A percentile compares a stretch with the other conserved stretches of the same genome.
These are phyloP conservation scores for Lactarius vividus DNA, from an alignment of 768 basidiomycete species.

Conservation along the genomic window DNA sequence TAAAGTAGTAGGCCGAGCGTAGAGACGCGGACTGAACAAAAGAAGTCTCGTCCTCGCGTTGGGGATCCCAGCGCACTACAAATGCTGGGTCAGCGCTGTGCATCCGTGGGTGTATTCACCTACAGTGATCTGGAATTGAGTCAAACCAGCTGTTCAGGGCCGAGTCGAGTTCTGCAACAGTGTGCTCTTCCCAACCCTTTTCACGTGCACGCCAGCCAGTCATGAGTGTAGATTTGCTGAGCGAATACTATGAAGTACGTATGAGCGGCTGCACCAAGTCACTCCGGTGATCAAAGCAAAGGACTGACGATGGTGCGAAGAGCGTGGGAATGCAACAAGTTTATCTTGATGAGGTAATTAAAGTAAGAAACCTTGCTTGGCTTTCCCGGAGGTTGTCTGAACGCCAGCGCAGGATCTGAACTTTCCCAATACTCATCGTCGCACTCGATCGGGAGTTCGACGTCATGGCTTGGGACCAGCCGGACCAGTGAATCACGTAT, in stretches of 20 bases:
- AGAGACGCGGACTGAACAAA: slow-evolving; percentile 43
- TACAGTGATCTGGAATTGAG: slow-evolving; percentile 39
- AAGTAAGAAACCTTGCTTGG: slow-evolving; percentile 56
- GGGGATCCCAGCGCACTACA: slow-evolving; percentile 45
- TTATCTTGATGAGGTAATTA: slow-evolving; percentile 52
- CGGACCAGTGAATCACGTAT: slow-evolving; percentile 10
- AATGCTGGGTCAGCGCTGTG: background rate
- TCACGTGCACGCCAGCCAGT: slow-evolving; percentile 23
- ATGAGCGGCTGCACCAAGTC: slow-evolving; percentile 1
- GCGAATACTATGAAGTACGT: slow-evolving; percentile 24
- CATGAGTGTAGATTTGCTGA: slow-evolving; percentile 21
- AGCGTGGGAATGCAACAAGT: slow-evolving; percentile 59
- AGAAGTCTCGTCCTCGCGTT: slow-evolving; percentile 35
- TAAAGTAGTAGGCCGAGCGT: slow-evolving; percentile 41
- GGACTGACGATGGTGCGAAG: slow-evolving; percentile 56
- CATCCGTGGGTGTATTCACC: background rate
- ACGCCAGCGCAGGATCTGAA: slow-evolving; percentile 33
- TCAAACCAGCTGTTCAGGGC: slow-evolving; percentile 38
- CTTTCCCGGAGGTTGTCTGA: slow-evolving; percentile 61
- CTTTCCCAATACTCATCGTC: slow-evolving; percentile 28
- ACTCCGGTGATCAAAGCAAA: background rate
- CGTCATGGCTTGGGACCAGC: slow-evolving; percentile 27
- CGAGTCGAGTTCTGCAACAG: slow-evolving; percentile 27
- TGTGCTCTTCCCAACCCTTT: slow-evolving; percentile 27
- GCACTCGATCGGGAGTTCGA: slow-evolving; percentile 25